Conservation (phyloP, 2,329 filamentous ascomycete species). For the Diaporthe australafricana region DNA sequence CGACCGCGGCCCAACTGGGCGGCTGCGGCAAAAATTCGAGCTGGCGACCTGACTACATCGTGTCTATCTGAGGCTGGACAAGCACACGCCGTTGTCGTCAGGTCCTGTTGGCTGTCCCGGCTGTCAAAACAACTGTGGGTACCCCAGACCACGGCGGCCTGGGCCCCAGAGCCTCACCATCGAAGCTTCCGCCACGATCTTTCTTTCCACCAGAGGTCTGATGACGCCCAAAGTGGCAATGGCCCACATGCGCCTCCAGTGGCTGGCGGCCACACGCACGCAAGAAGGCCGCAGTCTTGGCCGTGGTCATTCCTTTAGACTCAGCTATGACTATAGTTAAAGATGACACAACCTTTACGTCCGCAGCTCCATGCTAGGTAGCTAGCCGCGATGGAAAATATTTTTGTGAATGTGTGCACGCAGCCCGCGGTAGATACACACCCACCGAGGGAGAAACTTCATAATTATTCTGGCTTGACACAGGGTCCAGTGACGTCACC, state of each 20-base stretch:
- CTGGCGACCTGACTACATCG: neutral
- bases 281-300: neutral
- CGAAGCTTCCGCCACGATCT: neutral
- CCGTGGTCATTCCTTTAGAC: neutral
- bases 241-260: neutral
- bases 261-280: neutral
- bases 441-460: neutral
- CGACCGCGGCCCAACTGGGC: conserved; percentile 7
- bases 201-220: neutral
- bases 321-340: neutral
- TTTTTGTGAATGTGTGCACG: neutral
- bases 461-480: neutral
- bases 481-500: conserved; percentile 34
- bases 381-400: neutral
- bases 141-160: neutral
- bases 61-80: too few species aligned
- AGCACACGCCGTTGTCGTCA: neutral
- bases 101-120: neutral
- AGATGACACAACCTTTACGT: neutral
- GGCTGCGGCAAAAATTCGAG: neutral
- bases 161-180: neutral
- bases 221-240: conserved; percentile 18
- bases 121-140: neutral
- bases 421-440: neutral
- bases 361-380: neutral